Conservation (phyloP, 345 rosid genomes). For the Toxicodendron radicans region DNA sequence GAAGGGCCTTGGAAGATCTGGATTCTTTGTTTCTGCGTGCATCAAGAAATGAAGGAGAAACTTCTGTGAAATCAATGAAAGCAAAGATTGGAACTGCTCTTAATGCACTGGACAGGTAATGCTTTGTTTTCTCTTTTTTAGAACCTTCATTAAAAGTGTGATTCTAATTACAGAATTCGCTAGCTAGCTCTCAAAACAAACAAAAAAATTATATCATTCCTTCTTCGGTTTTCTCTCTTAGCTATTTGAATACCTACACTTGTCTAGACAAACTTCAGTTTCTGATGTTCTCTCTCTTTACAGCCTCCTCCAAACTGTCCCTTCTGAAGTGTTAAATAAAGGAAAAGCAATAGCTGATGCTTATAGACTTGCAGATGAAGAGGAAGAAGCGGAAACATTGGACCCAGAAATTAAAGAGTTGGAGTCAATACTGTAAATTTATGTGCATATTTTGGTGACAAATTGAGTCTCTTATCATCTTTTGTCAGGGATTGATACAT, state of each 20-base stretch:
- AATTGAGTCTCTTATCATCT: background rate
- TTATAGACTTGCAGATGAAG: constrained; percentile 45
- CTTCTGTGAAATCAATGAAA: constrained; percentile 64
- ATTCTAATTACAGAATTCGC: too few species aligned
- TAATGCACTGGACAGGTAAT: constrained; percentile 60
- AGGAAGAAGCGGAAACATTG: constrained; percentile 26
- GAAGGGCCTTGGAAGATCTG: constrained; percentile 72
- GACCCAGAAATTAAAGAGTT: constrained; percentile 66
- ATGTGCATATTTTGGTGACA: background rate
- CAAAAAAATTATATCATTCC: background rate
- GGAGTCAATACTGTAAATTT: constrained; percentile 60
- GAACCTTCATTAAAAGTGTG: background rate
- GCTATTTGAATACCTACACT: background rate
- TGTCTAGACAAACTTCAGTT: background rate
- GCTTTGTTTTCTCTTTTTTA: background rate
- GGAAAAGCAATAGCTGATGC: constrained; percentile 78
- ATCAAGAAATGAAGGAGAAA: constrained; percentile 64
- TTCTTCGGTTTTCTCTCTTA: background rate
- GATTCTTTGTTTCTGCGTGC: constrained; percentile 75
- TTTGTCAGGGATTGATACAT: background rate
- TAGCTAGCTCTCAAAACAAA: background rate
- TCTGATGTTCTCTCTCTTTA: constrained; percentile 10
- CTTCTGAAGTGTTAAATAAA: constrained; percentile 55
- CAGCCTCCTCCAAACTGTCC: constrained; percentile 78
- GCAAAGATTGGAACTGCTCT: constrained; percentile 56